A percentile compares a stretch with the other conserved stretches of the same genome.
Evolutionary conservation across 2,329 filamentous ascomycete species (phyloP).

Genomic region (Xylariaceae sp.): DNA sequence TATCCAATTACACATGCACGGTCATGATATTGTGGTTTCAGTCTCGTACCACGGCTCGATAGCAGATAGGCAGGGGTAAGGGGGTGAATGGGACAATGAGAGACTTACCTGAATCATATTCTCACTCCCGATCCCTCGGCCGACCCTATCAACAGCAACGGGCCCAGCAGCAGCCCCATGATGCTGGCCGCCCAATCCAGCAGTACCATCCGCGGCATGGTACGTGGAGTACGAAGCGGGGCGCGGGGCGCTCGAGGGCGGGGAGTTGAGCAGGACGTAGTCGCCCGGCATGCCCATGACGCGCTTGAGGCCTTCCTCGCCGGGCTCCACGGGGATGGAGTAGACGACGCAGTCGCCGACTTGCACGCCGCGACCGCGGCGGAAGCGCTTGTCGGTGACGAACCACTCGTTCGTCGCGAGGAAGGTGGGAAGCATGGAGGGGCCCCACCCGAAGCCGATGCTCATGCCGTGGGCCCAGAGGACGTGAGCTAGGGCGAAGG

Average conservation of each 20-base stretch:
- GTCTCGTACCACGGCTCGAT: neutral
- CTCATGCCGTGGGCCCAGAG: constrained; percentile 56
- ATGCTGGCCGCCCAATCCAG: neutral
- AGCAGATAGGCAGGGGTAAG: neutral
- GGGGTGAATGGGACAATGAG: neutral
- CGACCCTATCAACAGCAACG: constrained; percentile 20
- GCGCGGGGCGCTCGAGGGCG: constrained; percentile 18
- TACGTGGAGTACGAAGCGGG: neutral
- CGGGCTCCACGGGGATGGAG: constrained; percentile 63
- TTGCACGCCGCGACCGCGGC: constrained; percentile 56
- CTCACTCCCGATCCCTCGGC: constrained; percentile 25
- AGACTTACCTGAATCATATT: constrained; percentile 59
- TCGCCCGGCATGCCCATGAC: constrained; percentile 72
- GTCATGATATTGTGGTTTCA: too few species aligned
- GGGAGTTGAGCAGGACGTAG: constrained; percentile 63
- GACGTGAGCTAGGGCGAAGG: constrained; percentile 46
- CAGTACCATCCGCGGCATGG: neutral
- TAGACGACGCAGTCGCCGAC: constrained; percentile 86
- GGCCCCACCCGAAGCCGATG: constrained; percentile 57
- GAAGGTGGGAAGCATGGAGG: constrained; percentile 88
- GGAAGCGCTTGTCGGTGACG: constrained; percentile 61
- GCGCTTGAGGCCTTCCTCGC: constrained; percentile 66
- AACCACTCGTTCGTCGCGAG: constrained; percentile 61
- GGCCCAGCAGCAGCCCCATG: too few species aligned
- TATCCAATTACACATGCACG: neutral